Percentiles rank a stretch among this genome's conserved stretches.
phyloP scores from a whole-genome alignment of 306 rosid species.

The Gastrolobium villosum region DNA sequence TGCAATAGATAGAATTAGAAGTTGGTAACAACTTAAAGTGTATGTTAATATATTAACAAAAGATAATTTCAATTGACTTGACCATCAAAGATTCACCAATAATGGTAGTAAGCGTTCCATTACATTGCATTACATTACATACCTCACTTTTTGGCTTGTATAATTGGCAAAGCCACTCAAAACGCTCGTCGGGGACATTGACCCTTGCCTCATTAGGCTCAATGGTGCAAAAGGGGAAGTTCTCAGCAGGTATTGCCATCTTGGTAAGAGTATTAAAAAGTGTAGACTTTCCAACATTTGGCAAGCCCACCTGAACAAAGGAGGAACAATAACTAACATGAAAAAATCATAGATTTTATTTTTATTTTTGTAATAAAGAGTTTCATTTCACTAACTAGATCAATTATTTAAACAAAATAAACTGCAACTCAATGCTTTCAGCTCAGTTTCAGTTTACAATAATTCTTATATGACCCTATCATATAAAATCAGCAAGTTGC shows the following conservation, averaged over 20 bases:
- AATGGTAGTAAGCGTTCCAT: constrained; percentile 19
- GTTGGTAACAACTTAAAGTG: neutral
- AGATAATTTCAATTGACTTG: neutral
- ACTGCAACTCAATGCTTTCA: neutral
- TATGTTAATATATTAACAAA: neutral
- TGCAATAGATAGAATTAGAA: constrained; percentile 17
- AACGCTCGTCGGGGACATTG: constrained; percentile 91
- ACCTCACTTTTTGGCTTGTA: constrained; percentile 98
- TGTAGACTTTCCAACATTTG: constrained; percentile 98
- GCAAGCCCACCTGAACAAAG: constrained; percentile 87
- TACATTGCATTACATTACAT: constrained; percentile 51
- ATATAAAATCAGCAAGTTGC: constrained; percentile 20
- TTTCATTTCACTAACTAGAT: constrained; percentile 3
- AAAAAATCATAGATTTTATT: neutral
- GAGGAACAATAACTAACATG: constrained; percentile 38
- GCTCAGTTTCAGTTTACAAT: constrained; percentile 25
- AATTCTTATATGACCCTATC: neutral
- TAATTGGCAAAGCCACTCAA: constrained; percentile 94
- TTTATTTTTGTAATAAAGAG: neutral
- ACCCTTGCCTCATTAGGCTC: constrained; percentile 99
- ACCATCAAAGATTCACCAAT: neutral
- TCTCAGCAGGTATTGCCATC: constrained; percentile 94
- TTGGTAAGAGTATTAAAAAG: constrained; percentile 95
- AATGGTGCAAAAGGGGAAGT: constrained; percentile 98
- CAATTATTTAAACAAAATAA: constrained; percentile 21